phyloP scores from a whole-genome alignment of 192 early-diverging fungal genomes.

The Coemansia sp. region DNA sequence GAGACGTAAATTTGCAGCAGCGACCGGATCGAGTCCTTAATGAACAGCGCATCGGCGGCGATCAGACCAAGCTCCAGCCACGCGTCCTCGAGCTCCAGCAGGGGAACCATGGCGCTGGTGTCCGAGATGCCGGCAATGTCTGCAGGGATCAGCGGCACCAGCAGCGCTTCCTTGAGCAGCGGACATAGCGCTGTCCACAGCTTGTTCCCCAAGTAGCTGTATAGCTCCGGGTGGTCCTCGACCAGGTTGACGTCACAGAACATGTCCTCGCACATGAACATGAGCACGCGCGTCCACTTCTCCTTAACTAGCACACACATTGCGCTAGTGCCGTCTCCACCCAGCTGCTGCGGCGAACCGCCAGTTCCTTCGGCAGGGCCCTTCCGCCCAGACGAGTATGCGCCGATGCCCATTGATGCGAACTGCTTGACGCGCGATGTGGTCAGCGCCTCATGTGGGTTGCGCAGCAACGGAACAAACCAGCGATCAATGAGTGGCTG shows the following conservation, averaged over 20 bases:
- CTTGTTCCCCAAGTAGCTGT: slow-evolving; percentile 28
- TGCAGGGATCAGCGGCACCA: slow-evolving; percentile 26
- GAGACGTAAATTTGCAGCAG: slow-evolving; percentile 34
- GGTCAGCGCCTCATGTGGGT: slow-evolving; percentile 24
- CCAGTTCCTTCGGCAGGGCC: not conserved
- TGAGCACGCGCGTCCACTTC: slow-evolving; percentile 34
- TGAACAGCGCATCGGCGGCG: slow-evolving; percentile 10
- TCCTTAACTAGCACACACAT: slow-evolving; percentile 31
- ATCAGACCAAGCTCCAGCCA: slow-evolving; percentile 39
- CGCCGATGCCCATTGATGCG: slow-evolving; percentile 42
- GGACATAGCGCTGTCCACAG: slow-evolving; percentile 37
- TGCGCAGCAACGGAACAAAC: slow-evolving; percentile 36
- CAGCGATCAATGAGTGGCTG: slow-evolving; percentile 22
- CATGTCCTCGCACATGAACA: slow-evolving; percentile 39
- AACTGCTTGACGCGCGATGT: slow-evolving; percentile 21
- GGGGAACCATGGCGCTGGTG: slow-evolving; percentile 25
- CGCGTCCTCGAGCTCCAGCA: slow-evolving; percentile 37
- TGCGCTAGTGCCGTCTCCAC: not conserved
- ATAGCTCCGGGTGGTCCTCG: slow-evolving; percentile 39
- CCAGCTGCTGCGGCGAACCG: not conserved
- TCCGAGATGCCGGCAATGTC: slow-evolving; percentile 27
- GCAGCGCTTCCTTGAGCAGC: slow-evolving; percentile 17
- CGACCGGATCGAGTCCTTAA: slow-evolving; percentile 24
- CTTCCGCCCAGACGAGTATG: slow-evolving; percentile 13
- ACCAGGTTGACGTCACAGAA: slow-evolving; percentile 39